Percentiles rank a stretch among this genome's conserved stretches.
phyloP scores from a whole-genome alignment of 2,329 filamentous ascomycete species.

The Cladophialophora yegresii region DNA sequence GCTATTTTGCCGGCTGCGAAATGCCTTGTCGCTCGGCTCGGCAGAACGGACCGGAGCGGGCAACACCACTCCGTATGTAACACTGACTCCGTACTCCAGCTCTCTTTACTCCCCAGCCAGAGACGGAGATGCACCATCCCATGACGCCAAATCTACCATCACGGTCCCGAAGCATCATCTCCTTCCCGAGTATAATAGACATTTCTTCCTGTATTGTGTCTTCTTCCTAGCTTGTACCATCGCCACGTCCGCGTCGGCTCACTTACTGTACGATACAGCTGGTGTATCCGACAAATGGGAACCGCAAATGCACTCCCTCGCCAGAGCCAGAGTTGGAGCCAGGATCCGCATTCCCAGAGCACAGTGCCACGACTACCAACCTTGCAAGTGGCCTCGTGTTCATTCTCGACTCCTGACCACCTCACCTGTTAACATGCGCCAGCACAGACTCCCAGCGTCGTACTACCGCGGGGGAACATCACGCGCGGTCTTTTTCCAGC shows the following conservation, averaged over 20 bases:
- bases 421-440: background rate
- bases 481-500: conserved; percentile 63
- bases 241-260: background rate
- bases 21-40: no score
- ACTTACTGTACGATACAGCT: background rate
- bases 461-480: conserved; percentile 72
- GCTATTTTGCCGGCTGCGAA: no score
- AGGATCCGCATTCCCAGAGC: background rate
- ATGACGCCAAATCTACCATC: no score
- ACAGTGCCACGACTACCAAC: background rate
- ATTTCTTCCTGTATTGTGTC: background rate
- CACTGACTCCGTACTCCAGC: no score
- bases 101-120: no score
- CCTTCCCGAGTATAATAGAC: background rate
- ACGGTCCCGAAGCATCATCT: no score
- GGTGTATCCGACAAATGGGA: background rate
- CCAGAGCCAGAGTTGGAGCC: background rate
- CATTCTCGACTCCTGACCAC: background rate
- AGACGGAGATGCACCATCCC: no score
- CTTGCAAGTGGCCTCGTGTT: background rate
- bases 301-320: background rate
- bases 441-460: conserved; percentile 44
- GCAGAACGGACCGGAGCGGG: no score
- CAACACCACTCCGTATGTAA: no score
- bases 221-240: background rate